A percentile compares a stretch with the other conserved stretches of the same genome.
Evolutionary conservation across 2,329 filamentous ascomycete species (phyloP).

Genomic region (Exophiala sp.): DNA sequence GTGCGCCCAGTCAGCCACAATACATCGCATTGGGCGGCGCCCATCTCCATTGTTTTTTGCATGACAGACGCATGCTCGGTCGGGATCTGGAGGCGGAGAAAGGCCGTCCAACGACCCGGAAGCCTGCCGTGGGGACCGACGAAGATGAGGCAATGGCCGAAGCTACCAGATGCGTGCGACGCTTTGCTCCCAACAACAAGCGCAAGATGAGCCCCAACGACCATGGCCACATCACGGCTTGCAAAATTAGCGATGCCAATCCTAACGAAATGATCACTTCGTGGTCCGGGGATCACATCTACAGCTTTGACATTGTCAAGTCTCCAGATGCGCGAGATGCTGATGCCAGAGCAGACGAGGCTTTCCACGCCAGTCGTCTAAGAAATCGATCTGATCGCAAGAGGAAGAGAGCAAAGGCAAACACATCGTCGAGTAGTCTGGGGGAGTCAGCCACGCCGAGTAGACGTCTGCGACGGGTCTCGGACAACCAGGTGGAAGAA

Average conservation of each 20-base stretch:
- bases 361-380: slow-evolving; percentile 32
- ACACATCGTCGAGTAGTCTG: slow-evolving; percentile 38
- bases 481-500: slow-evolving; percentile 36
- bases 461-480: slow-evolving; percentile 46
- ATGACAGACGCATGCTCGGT: slow-evolving; percentile 62
- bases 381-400: slow-evolving; percentile 45
- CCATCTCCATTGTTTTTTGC: slow-evolving; percentile 62
- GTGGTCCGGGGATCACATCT: slow-evolving; percentile 62
- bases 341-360: slow-evolving; percentile 30
- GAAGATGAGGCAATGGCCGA: slow-evolving; percentile 53
- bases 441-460: slow-evolving; percentile 40
- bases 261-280: slow-evolving; percentile 63
- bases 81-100: slow-evolving; percentile 52
- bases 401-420: slow-evolving; percentile 50
- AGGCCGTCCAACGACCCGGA: slow-evolving; percentile 41
- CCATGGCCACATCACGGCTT: slow-evolving; percentile 61
- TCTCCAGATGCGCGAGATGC: slow-evolving; percentile 51
- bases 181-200: slow-evolving; percentile 59
- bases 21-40: slow-evolving; percentile 65
- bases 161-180: slow-evolving; percentile 60
- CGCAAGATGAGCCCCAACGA: slow-evolving; percentile 48
- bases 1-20: slow-evolving; percentile 60
- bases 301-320: slow-evolving; percentile 59
- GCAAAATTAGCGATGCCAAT: slow-evolving; percentile 63
- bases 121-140: slow-evolving; percentile 39